These are phyloP conservation scores for Coix lacrymajobi DNA, from an alignment of 176 grass and related monocot species.

Conservation along the genomic window DNA sequence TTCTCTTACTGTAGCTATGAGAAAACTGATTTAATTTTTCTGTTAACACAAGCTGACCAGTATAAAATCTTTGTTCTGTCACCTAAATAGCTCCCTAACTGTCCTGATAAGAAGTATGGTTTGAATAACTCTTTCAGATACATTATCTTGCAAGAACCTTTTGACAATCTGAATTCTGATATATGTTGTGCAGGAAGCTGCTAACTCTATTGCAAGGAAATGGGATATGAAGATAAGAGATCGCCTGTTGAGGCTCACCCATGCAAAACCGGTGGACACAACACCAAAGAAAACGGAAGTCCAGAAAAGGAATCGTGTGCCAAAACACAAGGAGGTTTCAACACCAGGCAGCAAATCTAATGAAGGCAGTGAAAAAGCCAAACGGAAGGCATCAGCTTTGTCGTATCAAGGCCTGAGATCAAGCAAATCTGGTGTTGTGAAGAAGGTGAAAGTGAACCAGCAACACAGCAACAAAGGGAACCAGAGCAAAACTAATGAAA, in stretches of 20 bases:
- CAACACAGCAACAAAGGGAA: conserved; percentile 37
- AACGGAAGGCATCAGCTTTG: conserved; percentile 33
- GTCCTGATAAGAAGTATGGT: not conserved
- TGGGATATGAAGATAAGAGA: conserved; percentile 58
- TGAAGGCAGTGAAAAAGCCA: conserved; percentile 29
- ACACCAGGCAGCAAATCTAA: conserved; percentile 27
- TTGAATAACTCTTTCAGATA: not conserved
- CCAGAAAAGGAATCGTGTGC: conserved; percentile 10
- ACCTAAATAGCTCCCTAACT: not conserved
- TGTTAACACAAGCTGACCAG: not conserved
- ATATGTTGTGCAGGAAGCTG: conserved; percentile 52
- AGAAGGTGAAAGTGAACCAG: conserved; percentile 44
- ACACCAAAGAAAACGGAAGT: conserved; percentile 27
- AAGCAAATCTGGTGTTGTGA: conserved; percentile 61
- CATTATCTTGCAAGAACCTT: not conserved
- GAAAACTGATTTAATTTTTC: not conserved
- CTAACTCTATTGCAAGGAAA: conserved; percentile 52
- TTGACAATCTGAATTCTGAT: not conserved
- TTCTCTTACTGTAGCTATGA: not conserved
- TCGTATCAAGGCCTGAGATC: conserved; percentile 84
- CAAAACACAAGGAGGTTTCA: conserved; percentile 20
- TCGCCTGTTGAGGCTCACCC: conserved; percentile 57
- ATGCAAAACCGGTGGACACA: conserved; percentile 51
- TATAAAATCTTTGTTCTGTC: not conserved
- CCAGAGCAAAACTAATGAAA: conserved; percentile 20